Conservation (phyloP, 345 rosid species). For the Eucalyptus tenuipes region DNA sequence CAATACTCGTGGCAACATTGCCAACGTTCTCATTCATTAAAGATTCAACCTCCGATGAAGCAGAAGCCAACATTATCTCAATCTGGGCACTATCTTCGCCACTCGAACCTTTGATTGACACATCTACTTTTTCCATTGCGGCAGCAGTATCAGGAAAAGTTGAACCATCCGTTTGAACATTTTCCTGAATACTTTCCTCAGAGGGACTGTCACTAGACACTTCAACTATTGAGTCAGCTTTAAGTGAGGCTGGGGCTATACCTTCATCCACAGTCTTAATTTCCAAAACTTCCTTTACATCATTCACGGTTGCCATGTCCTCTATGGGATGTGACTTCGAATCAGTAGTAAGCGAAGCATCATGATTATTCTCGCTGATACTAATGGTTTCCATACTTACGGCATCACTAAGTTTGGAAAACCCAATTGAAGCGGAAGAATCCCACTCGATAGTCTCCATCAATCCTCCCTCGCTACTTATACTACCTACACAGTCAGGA, state of each 20-base stretch:
- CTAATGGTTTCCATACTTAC: background rate
- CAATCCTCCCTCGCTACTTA: slow-evolving; percentile 1
- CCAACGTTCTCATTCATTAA: background rate
- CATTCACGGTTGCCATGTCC: background rate
- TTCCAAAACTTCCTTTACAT: background rate
- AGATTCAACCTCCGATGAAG: background rate
- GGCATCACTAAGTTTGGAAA: background rate
- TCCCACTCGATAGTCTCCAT: background rate
- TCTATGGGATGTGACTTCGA: background rate
- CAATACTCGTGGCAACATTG: background rate
- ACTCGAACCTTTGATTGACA: background rate
- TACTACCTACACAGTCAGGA: background rate
- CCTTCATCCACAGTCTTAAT: background rate
- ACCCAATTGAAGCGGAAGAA: background rate
- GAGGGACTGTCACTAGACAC: background rate
- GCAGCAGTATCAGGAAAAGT: background rate
- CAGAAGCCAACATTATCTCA: background rate
- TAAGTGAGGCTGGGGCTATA: slow-evolving; percentile 1
- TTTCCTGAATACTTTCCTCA: slow-evolving; percentile 2
- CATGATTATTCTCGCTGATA: background rate
- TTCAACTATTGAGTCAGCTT: background rate
- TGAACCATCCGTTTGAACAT: background rate
- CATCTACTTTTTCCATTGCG: background rate
- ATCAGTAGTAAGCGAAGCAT: background rate
- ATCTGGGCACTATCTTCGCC: background rate